Percentiles rank a stretch among this genome's conserved stretches.
phyloP scores from a whole-genome alignment of 352 stramenopile genomes.

The Phytophthora ohioensis region DNA sequence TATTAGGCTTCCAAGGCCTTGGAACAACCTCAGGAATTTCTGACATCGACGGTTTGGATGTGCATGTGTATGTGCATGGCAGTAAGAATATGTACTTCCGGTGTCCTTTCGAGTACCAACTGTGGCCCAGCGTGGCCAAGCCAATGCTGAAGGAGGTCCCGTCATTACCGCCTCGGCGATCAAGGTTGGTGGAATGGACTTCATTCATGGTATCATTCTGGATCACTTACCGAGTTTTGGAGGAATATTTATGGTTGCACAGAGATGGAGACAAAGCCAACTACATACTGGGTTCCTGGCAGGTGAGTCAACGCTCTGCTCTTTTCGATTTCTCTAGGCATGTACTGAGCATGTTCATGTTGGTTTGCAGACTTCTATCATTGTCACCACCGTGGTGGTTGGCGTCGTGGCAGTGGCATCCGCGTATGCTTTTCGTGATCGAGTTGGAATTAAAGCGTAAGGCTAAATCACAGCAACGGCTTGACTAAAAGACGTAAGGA shows the following conservation, averaged over 20 bases:
- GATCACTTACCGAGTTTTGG: neutral
- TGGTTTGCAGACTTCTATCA: constrained; percentile 36
- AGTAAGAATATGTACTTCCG: constrained; percentile 47
- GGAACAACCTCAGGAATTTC: neutral
- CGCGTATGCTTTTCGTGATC: constrained; percentile 47
- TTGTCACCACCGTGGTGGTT: constrained; percentile 39
- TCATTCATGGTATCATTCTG: constrained; percentile 3
- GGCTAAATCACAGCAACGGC: constrained; percentile 10
- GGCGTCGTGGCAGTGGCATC: constrained; percentile 42
- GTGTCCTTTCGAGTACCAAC: constrained; percentile 49
- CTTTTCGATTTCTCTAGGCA: neutral
- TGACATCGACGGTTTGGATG: neutral
- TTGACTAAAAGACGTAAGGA: neutral
- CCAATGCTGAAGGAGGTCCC: constrained; percentile 39
- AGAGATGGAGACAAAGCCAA: constrained; percentile 26
- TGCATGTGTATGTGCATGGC: neutral
- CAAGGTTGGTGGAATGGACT: constrained; percentile 24
- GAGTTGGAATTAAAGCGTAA: constrained; percentile 31
- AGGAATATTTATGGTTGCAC: neutral
- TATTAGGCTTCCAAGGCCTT: neutral
- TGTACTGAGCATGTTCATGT: constrained; percentile 7
- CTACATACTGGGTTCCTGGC: constrained; percentile 31
- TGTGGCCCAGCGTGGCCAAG: constrained; percentile 37
- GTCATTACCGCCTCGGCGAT: constrained; percentile 34
- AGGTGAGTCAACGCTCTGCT: constrained; percentile 26